phyloP scores from a whole-genome alignment of 257 asterid genomes.

The Catharanthus roseus region DNA sequence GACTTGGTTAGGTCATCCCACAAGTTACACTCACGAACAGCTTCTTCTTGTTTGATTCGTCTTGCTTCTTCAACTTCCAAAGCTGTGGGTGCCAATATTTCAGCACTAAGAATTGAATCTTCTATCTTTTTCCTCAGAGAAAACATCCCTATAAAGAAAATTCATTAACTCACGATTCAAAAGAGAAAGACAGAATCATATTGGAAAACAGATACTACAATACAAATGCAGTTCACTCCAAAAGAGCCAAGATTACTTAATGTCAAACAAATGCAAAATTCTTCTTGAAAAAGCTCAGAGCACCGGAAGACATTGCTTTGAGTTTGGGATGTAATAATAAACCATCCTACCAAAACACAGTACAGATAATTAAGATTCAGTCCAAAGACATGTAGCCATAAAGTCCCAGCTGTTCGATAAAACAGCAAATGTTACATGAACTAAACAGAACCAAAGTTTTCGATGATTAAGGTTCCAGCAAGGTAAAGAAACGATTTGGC shows the following conservation, averaged over 20 bases:
- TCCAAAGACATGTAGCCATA: not conserved
- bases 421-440: not conserved
- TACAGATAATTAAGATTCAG: not conserved
- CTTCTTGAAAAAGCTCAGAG: not conserved
- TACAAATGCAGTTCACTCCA: not conserved
- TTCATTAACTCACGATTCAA: slow-evolving; percentile 1
- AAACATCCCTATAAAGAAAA: slow-evolving; percentile 42
- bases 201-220: not conserved
- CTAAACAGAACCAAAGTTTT: not conserved
- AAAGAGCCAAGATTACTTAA: not conserved
- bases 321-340: not conserved
- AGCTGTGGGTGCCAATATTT: slow-evolving; percentile 61
- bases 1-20: slow-evolving; percentile 71
- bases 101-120: slow-evolving; percentile 73
- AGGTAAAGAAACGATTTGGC: not conserved
- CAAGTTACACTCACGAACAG: slow-evolving; percentile 49
- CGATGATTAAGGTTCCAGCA: not conserved
- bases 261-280: not conserved
- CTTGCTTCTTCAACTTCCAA: slow-evolving; percentile 64
- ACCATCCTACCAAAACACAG: too few species aligned
- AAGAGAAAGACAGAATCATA: not conserved
- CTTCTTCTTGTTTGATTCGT: slow-evolving; percentile 46
- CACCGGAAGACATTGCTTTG: not conserved
- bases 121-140: slow-evolving; percentile 70
- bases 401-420: not conserved